Evolutionary conservation across 2,329 filamentous ascomycete genomes (phyloP).

Genomic region (Calonectria leucothoes): DNA sequence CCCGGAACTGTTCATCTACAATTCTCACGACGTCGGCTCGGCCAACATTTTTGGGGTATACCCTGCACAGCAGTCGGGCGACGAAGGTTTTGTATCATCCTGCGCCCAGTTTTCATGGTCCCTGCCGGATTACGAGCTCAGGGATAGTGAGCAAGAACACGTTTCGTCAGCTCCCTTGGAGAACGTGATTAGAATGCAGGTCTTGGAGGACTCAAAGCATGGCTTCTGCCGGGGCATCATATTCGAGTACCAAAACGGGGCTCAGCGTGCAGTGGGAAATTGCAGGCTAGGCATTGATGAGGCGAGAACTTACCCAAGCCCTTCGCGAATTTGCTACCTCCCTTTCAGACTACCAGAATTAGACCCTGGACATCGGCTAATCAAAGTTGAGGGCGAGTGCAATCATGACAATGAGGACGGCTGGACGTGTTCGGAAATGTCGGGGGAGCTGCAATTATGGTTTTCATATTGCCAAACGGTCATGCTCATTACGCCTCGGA

Average conservation of each 20-base stretch:
- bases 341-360: too few species aligned
- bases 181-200: background rate
- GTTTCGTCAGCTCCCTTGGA: conserved; percentile 1
- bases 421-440: background rate
- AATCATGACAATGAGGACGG: background rate
- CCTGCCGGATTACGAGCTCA: background rate
- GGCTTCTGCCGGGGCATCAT: background rate
- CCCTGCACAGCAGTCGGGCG: background rate
- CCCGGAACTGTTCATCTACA: conserved; percentile 7
- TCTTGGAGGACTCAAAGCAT: background rate
- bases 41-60: conserved; percentile 3
- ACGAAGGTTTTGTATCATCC: background rate
- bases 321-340: background rate
- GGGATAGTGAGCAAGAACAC: background rate
- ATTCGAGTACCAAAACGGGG: conserved; percentile 14
- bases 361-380: background rate
- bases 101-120: background rate
- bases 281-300: background rate
- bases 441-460: background rate
- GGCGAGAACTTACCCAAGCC: background rate
- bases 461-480: background rate
- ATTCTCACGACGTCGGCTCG: background rate
- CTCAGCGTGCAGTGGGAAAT: conserved; percentile 13
- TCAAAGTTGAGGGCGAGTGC: background rate
- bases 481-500: background rate